Evolutionary conservation across 208 protist genomes (phyloP).

Genomic region (Vickermania ingenoplastis): DNA sequence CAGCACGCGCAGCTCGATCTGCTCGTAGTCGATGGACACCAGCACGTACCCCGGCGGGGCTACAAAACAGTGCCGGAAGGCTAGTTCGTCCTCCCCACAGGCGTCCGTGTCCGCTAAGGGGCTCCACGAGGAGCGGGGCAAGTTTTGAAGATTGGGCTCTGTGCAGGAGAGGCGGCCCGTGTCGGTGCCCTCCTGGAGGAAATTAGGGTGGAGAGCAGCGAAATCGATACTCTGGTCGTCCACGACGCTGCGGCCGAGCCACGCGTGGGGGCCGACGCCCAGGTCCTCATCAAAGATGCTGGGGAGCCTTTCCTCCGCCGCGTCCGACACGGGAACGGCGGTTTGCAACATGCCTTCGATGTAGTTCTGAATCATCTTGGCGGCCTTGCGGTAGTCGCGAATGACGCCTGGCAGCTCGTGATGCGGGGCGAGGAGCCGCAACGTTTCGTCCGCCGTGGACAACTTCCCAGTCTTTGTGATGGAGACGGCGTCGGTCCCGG

Average conservation of each 20-base stretch:
- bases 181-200: conserved; percentile 82
- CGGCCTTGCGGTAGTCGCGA: conserved; percentile 69
- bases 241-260: neutral
- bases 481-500: conserved; percentile 8
- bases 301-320: neutral
- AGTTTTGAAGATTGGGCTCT: conserved; percentile 85
- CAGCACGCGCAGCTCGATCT: conserved; percentile 88
- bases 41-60: conserved; percentile 43
- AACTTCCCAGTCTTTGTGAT: conserved; percentile 78
- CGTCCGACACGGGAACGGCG: conserved; percentile 25
- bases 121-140: conserved; percentile 35
- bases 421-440: conserved; percentile 49
- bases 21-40: conserved; percentile 83
- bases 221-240: conserved; percentile 7
- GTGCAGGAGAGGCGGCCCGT: conserved; percentile 84
- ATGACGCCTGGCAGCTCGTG: conserved; percentile 70
- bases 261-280: neutral
- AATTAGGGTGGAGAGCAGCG: conserved; percentile 57
- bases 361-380: conserved; percentile 87
- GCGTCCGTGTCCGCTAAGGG: neutral
- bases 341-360: conserved; percentile 77
- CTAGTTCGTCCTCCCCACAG: conserved; percentile 22
- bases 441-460: conserved; percentile 84
- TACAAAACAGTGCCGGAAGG: conserved; percentile 74
- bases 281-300: neutral